A percentile compares a stretch with the other conserved stretches of the same genome.
Conservation (phyloP, 31 red algal genomes). For the Porphyra umbilicalis region DNA sequence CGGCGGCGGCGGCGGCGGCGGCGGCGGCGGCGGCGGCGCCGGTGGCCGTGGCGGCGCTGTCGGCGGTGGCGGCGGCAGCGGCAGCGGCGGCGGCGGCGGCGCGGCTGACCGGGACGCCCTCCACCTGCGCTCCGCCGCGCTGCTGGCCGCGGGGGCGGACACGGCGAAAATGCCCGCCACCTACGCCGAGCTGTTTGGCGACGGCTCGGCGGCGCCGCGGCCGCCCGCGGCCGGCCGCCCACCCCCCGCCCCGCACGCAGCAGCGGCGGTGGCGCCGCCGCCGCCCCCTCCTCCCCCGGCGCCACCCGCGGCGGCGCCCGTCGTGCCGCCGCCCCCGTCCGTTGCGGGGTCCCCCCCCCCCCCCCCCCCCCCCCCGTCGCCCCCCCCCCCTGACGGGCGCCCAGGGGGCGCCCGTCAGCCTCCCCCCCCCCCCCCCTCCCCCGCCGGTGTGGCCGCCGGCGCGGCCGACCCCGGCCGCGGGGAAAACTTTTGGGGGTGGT, state of each 20-base stretch:
- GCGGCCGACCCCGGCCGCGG: constrained; percentile 42
- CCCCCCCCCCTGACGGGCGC: not conserved
- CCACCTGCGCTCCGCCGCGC: not conserved
- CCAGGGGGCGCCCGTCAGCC: too few relatives aligned
- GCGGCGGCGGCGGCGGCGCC: not conserved
- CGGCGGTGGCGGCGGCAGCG: not conserved
- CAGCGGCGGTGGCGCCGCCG: too few relatives aligned
- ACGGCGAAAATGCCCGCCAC: not conserved
- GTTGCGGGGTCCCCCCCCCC: not conserved
- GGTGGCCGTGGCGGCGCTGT: not conserved
- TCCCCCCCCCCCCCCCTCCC: not conserved
- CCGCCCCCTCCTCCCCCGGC: too few relatives aligned
- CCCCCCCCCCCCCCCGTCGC: not conserved
- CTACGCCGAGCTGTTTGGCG: not conserved
- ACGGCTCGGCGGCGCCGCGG: too few relatives aligned
- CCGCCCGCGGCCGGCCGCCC: too few relatives aligned
- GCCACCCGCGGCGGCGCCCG: not conserved
- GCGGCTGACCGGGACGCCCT: too few relatives aligned
- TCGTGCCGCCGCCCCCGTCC: not conserved
- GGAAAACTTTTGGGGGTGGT: constrained; percentile 88
- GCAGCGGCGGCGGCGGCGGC: too few relatives aligned
- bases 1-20: not conserved
- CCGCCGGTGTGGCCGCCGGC: not conserved
- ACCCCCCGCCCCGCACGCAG: not conserved
- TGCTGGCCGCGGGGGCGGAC: not conserved